Percentiles rank a stretch among this genome's conserved stretches.
phyloP scores from a whole-genome alignment of 768 basidiomycete genomes.

The Pisolithus tinctorius region DNA sequence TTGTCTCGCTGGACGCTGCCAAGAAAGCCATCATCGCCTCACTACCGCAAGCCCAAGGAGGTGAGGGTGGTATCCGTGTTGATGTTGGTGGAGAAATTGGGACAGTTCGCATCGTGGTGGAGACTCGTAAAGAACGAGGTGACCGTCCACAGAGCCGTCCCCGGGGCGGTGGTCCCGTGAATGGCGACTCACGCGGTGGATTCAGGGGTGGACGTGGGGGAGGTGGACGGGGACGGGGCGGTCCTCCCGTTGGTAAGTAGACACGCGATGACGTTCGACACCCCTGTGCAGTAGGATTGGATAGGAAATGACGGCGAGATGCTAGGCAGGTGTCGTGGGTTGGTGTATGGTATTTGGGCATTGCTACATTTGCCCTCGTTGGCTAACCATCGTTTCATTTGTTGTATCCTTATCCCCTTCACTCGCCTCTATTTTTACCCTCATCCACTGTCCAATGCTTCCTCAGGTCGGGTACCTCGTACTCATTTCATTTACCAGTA shows the following conservation, averaged over 20 bases:
- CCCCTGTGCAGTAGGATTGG: constrained; percentile 1
- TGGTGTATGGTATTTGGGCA: constrained; percentile 1
- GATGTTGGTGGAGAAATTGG: constrained; percentile 53
- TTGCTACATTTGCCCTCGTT: constrained; percentile 6
- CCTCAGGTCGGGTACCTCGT: constrained; percentile 4
- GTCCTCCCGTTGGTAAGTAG: constrained; percentile 22
- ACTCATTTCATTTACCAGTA: constrained; percentile 9
- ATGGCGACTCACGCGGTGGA: constrained; percentile 40
- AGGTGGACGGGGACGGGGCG: constrained; percentile 37
- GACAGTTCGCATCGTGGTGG: constrained; percentile 60
- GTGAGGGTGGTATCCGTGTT: constrained; percentile 83
- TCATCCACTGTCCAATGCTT: constrained; percentile 7
- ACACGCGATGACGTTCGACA: neutral
- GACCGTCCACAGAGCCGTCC: constrained; percentile 65
- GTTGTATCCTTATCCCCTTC: neutral
- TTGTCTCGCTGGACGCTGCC: constrained; percentile 70
- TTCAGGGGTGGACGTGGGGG: constrained; percentile 42
- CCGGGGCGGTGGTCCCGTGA: constrained; percentile 53
- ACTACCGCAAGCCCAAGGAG: constrained; percentile 61
- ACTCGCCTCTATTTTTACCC: constrained; percentile 4
- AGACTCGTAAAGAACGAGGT: constrained; percentile 86
- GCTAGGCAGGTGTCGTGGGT: constrained; percentile 1
- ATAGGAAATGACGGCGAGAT: neutral
- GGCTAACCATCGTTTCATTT: constrained; percentile 9
- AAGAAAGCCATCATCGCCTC: constrained; percentile 76